Evolutionary conservation across 2,329 filamentous ascomycete species (phyloP), one percentile per base, ranked within the genome.

Genomic region (Myriosclerotinia duriaeana): DNA sequence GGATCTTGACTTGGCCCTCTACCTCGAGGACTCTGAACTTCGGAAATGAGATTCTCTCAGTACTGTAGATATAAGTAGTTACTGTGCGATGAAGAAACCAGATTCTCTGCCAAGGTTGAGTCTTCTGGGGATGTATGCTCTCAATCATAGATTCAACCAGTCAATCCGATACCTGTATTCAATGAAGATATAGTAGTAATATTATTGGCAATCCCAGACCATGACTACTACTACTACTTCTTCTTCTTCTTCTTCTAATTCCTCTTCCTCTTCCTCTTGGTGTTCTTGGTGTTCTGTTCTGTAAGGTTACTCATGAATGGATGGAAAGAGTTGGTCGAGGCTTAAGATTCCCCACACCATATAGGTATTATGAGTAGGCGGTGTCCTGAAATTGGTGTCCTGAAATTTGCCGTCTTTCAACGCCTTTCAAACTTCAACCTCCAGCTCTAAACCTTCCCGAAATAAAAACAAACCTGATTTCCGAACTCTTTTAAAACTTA

Each of bases 401-500:
- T 60, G n/a, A 44, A 20, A 50, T 50, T 60, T 60, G 58, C 58
- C 42, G 38, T 22, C 38, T 42, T 20, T 46, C n/a, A 20, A 8
- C 44, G 44, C 44, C 44, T 61, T 40, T 61, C n/a, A 50, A 48
- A 38, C 30, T 46, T 46, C 44, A 46, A 46, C 26, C 55, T 46
- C 55, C 55, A 58, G 55, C 55, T 59, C 46, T 22, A 36, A 42
- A 36, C 54, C 14, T 48, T 20, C 56, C 55, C 55, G 15, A 44
- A 44, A 46, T 40, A 46, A 59, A 46, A 44, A 44, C 55, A 58
- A 30, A 12, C 17, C 30, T 6, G 30, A 34, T 17, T 17, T 12
- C 46, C 46, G 55, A 59, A 59, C 55, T 42, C 55, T 46, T 42
- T 46, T 5, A 48, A 60, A n/a, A n/a, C n/a, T n/a, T n/a, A n/a